Conservation (phyloP, 1,284 basidiomycete genomes). For the Dichomitus squalens region DNA sequence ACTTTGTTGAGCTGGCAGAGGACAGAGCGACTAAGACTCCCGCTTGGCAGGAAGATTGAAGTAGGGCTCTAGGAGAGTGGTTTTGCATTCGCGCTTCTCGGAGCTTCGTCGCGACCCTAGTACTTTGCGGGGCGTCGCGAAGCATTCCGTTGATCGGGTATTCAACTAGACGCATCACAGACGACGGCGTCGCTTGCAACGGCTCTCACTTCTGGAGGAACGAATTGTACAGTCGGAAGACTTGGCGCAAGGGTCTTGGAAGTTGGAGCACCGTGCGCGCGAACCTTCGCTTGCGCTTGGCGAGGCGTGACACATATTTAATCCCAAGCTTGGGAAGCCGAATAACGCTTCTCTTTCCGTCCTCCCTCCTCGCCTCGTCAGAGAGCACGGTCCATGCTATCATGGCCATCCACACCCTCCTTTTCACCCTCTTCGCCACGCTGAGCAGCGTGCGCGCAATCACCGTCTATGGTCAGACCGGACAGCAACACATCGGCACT, state of each 20-base stretch:
- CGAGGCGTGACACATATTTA: neutral
- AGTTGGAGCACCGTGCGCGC: too few species aligned
- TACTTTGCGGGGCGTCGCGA: neutral
- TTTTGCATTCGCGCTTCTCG: neutral
- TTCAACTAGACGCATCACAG: neutral
- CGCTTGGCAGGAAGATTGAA: neutral
- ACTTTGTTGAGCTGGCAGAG: neutral
- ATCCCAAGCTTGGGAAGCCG: neutral
- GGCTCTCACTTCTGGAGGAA: neutral
- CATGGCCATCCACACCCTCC: conserved; percentile 28
- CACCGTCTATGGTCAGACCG: conserved; percentile 31
- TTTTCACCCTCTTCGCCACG: conserved; percentile 23
- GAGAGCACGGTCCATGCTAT: neutral
- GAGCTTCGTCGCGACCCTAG: neutral
- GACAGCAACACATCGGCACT: conserved; percentile 20
- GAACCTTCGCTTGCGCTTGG: neutral
- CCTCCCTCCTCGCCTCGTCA: neutral
- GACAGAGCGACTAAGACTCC: neutral
- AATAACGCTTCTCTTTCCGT: neutral
- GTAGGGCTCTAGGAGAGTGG: neutral
- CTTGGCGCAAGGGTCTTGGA: too few species aligned
- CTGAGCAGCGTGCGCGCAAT: conserved; percentile 24
- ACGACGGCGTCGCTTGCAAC: neutral
- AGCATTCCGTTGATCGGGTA: neutral
- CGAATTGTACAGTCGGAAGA: too few species aligned